Conservation (phyloP, 495 filamentous ascomycete genomes). For the Staphylotrichum longicolle region DNA sequence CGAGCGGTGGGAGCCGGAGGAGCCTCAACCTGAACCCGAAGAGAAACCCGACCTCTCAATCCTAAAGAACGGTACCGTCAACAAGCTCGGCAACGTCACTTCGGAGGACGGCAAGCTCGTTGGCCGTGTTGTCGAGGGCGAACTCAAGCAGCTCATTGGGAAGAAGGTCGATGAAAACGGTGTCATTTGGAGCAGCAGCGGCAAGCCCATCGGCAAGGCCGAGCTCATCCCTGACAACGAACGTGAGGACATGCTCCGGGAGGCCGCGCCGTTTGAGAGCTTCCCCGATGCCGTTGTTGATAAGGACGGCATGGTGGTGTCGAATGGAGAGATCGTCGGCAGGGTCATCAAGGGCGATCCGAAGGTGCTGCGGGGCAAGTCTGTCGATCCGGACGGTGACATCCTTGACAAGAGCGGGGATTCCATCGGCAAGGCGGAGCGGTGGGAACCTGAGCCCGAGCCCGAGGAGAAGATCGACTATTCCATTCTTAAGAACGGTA, state of each 20-base stretch:
- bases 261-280: conserved; percentile 71
- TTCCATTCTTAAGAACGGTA: conserved; percentile 61
- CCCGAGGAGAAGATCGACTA: conserved; percentile 57
- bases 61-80: conserved; percentile 65
- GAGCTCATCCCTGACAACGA: conserved; percentile 73
- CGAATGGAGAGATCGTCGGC: conserved; percentile 62
- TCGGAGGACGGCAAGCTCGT: conserved; percentile 68
- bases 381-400: conserved; percentile 80
- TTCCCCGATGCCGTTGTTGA: conserved; percentile 68
- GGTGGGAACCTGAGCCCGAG: conserved; percentile 67
- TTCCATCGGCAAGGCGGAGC: conserved; percentile 72
- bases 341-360: conserved; percentile 72
- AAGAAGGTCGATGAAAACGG: conserved; percentile 70
- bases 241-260: conserved; percentile 57
- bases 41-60: conserved; percentile 57
- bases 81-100: conserved; percentile 78
- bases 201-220: conserved; percentile 69
- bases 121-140: conserved; percentile 66
- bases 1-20: conserved; percentile 69
- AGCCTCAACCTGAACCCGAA: conserved; percentile 2
- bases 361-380: conserved; percentile 69
- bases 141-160: conserved; percentile 63
- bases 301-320: conserved; percentile 66
- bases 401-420: conserved; percentile 79
- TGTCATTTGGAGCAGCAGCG: conserved; percentile 70